These are phyloP conservation scores for Zostera marina DNA, from an alignment of 116 monocot genomes.

Conservation along the genomic window DNA sequence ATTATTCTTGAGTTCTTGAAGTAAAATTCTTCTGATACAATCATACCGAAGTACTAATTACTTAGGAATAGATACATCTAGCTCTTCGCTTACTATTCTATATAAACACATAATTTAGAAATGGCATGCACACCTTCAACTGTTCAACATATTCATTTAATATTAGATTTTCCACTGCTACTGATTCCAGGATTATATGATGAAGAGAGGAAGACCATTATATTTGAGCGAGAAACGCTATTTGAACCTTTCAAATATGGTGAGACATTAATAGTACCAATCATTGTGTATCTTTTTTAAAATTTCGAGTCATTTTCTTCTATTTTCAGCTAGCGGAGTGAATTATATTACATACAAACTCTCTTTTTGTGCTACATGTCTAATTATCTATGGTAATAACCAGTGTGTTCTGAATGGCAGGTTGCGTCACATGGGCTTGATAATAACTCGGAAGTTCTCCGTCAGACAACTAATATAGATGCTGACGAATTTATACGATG, in stretches of 20 bases:
- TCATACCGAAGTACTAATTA: no score
- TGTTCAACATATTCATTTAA: no score
- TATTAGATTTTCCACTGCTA: no score
- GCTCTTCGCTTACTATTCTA: no score
- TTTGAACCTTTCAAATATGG: slow-evolving; percentile 71
- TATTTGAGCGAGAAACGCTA: slow-evolving; percentile 79
- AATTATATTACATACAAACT: background rate
- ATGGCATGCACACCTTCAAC: no score
- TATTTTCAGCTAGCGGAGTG: no score
- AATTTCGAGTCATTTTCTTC: background rate
- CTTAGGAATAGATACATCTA: no score
- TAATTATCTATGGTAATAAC: background rate
- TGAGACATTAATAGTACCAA: slow-evolving; percentile 1
- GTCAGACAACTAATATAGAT: background rate
- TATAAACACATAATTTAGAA: no score
- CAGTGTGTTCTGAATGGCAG: slow-evolving; percentile 1
- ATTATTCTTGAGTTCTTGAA: background rate
- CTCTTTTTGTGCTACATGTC: background rate
- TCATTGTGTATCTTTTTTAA: background rate
- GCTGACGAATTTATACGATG: background rate
- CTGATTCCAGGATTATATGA: slow-evolving; percentile 51
- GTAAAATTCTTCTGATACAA: no score
- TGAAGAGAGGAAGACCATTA: slow-evolving; percentile 64
- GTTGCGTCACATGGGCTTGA: slow-evolving; percentile 19
- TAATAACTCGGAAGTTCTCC: slow-evolving; percentile 12